Evolutionary conservation across 164 flowering plant species (phyloP).

Genomic region (Buxus sempervirens): DNA sequence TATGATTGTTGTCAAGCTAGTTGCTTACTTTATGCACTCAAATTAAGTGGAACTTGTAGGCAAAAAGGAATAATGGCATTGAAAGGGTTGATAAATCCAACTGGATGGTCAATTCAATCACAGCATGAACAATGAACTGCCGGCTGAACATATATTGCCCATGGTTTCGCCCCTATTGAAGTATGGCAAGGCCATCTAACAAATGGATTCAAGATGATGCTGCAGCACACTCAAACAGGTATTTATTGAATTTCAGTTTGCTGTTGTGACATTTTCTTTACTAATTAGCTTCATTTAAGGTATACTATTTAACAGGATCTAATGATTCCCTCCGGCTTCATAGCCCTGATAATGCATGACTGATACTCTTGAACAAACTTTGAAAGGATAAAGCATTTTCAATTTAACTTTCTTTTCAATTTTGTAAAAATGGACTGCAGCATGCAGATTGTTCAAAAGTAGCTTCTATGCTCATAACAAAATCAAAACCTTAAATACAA

Average conservation of each 20-base stretch:
- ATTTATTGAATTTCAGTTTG: no score
- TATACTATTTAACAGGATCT: no score
- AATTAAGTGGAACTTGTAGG: neutral
- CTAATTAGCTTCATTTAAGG: no score
- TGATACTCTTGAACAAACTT: no score
- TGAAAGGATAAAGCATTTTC: no score
- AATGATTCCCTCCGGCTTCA: no score
- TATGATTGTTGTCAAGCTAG: conserved; percentile 23
- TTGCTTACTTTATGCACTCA: neutral
- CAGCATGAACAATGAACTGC: neutral
- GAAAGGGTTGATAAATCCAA: neutral
- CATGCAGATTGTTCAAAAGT: neutral
- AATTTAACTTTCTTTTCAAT: no score
- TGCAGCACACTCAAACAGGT: neutral
- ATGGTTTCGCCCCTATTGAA: neutral
- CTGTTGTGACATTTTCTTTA: neutral
- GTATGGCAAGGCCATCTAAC: neutral
- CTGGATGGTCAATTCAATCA: neutral
- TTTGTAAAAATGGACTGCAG: neutral
- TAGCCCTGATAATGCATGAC: no score
- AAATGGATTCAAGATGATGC: neutral
- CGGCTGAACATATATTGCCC: neutral
- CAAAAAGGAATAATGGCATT: no score
- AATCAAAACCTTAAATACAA: neutral
- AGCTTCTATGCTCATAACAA: neutral